These are phyloP conservation scores for Simplicillium aogashimaense DNA, from an alignment of 2,329 filamentous ascomycete genomes.

Conservation along the genomic window DNA sequence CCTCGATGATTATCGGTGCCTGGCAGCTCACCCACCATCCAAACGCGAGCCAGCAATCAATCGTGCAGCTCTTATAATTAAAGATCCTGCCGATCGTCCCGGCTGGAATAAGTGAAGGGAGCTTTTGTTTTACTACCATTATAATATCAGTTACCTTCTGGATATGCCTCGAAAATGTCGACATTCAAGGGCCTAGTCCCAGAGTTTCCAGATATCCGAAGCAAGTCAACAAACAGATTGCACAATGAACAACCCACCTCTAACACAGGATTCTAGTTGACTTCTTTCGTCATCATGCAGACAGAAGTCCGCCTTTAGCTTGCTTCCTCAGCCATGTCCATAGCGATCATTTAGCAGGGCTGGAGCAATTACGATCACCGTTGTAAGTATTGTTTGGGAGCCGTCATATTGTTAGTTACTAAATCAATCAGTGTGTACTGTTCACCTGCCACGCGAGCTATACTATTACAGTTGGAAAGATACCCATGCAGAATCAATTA, in stretches of 20 bases:
- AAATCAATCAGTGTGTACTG: constrained; percentile 60
- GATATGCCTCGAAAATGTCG: constrained; percentile 45
- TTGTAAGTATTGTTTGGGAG: constrained; percentile 39
- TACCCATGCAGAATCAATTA: constrained; percentile 75
- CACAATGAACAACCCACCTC: neutral
- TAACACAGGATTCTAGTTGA: constrained; percentile 49
- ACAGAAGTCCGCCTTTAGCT: constrained; percentile 55
- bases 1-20: too few relatives aligned
- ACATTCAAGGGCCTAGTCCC: constrained; percentile 63
- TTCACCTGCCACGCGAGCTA: constrained; percentile 70
- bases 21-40: too few relatives aligned
- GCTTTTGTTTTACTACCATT: neutral
- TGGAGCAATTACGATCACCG: constrained; percentile 65
- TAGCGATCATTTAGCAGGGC: constrained; percentile 75
- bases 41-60: constrained; percentile 12
- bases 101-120: too few relatives aligned
- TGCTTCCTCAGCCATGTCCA: constrained; percentile 91
- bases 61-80: too few relatives aligned
- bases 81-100: too few relatives aligned
- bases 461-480: constrained; percentile 71
- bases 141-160: neutral
- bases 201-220: constrained; percentile 73
- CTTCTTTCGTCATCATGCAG: constrained; percentile 57
- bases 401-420: neutral
- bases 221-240: constrained; percentile 23